Percentiles rank a stretch among this genome's conserved stretches.
Evolutionary conservation across 2,329 filamentous ascomycete genomes (phyloP).

Genomic region (Corinectria fuckeliana): DNA sequence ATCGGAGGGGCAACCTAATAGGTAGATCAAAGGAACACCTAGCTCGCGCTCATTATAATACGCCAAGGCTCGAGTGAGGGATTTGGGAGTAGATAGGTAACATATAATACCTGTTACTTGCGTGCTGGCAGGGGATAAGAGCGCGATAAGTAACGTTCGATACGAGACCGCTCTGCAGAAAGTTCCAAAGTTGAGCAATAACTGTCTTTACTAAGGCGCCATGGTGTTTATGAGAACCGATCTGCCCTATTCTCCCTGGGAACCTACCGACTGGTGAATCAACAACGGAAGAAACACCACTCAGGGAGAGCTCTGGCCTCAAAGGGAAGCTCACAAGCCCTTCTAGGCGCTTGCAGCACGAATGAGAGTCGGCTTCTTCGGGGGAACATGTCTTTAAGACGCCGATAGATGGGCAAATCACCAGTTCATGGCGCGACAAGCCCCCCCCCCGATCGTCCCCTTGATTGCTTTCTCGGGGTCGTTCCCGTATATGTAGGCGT

Average conservation of each 20-base stretch:
- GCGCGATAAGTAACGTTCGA: neutral
- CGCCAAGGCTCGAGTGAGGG: neutral
- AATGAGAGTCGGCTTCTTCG: neutral
- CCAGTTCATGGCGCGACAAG: neutral
- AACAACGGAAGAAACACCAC: neutral
- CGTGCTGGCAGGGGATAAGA: neutral
- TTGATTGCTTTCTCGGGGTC: neutral
- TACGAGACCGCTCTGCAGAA: neutral
- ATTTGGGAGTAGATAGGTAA: neutral
- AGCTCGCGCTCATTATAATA: neutral
- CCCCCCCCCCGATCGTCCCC: neutral
- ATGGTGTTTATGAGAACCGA: neutral
- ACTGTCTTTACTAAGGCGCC: too few species aligned
- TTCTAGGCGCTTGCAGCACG: neutral
- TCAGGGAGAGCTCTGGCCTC: neutral
- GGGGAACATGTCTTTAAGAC: neutral
- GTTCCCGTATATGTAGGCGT: neutral
- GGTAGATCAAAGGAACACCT: neutral
- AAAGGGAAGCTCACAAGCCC: neutral
- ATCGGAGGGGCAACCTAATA: neutral
- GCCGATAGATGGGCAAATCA: neutral
- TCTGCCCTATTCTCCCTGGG: too few species aligned
- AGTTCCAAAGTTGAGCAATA: neutral
- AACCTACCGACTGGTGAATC: too few species aligned
- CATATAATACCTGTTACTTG: neutral